These are phyloP conservation scores for Rhynchosporium graminicola DNA, from an alignment of 2,329 filamentous ascomycete species.

Conservation along the genomic window DNA sequence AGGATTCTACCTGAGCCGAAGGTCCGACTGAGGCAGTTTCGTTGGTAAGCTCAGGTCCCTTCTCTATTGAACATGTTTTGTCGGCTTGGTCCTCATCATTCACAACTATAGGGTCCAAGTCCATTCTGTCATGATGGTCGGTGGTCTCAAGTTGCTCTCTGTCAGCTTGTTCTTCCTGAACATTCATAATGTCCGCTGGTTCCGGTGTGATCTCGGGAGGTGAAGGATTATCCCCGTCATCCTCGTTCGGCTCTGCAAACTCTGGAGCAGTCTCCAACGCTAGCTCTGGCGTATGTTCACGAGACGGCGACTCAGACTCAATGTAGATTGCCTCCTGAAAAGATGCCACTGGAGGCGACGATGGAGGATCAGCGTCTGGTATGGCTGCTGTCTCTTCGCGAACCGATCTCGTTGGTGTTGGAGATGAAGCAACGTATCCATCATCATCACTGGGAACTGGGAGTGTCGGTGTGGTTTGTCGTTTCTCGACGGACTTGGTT, in stretches of 20 bases:
- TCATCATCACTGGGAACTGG: constrained; percentile 34
- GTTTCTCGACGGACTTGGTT: constrained; percentile 14
- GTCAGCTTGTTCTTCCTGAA: not conserved
- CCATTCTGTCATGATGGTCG: not conserved
- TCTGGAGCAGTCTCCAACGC: not conserved
- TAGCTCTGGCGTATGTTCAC: constrained; percentile 20
- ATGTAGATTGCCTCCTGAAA: constrained; percentile 46
- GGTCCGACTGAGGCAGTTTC: constrained; percentile 19
- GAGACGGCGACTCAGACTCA: constrained; percentile 40
- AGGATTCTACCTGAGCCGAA: constrained; percentile 32
- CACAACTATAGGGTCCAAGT: not conserved
- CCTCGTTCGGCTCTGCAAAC: not conserved
- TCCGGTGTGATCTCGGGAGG: constrained; percentile 26
- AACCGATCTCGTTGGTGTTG: constrained; percentile 52
- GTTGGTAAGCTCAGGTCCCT: not conserved
- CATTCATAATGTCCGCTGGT: constrained; percentile 5
- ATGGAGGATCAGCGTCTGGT: constrained; percentile 51
- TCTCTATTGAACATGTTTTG: constrained; percentile 5
- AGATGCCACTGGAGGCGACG: constrained; percentile 58
- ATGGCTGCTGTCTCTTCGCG: constrained; percentile 52
- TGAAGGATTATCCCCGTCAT: constrained; percentile 38
- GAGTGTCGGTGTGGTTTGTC: constrained; percentile 36
- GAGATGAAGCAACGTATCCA: constrained; percentile 54
- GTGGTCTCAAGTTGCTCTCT: not conserved
- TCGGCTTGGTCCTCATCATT: not conserved